phyloP scores from a whole-genome alignment of 2,329 filamentous ascomycete genomes.

The Arthroderma uncinatum region DNA sequence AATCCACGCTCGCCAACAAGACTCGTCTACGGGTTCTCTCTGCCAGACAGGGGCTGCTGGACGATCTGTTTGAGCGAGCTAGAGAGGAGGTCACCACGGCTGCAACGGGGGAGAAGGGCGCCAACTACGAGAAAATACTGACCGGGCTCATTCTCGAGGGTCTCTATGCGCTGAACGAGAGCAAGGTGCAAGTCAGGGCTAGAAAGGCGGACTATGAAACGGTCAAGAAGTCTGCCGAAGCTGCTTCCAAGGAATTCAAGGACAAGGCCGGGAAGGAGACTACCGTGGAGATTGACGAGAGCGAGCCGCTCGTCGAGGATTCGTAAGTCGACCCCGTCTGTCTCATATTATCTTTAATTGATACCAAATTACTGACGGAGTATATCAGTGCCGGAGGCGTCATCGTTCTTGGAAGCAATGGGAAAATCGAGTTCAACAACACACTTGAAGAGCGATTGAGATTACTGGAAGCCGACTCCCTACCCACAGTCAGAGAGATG shows the following conservation, averaged over 20 bases:
- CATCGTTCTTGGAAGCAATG: slow-evolving; percentile 64
- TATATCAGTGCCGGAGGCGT: slow-evolving; percentile 65
- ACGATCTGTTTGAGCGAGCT: slow-evolving; percentile 76
- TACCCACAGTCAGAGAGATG: slow-evolving; percentile 72
- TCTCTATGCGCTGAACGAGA: slow-evolving; percentile 76
- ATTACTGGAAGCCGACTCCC: slow-evolving; percentile 70
- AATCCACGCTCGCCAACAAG: slow-evolving; percentile 93
- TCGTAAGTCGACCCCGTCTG: slow-evolving; percentile 61
- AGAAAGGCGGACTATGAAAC: slow-evolving; percentile 67
- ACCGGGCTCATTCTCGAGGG: slow-evolving; percentile 80
- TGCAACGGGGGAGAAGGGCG: slow-evolving; percentile 47
- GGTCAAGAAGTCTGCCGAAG: slow-evolving; percentile 66
- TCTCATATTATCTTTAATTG: slow-evolving; percentile 7
- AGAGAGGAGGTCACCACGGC: slow-evolving; percentile 58
- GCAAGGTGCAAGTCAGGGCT: slow-evolving; percentile 60
- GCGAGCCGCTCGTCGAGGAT: slow-evolving; percentile 65
- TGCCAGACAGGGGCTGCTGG: slow-evolving; percentile 80
- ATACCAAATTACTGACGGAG: not conserved
- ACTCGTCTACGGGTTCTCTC: slow-evolving; percentile 78
- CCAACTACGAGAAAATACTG: slow-evolving; percentile 63
- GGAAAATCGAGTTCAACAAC: slow-evolving; percentile 98
- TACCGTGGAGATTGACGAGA: slow-evolving; percentile 62
- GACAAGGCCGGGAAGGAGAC: slow-evolving; percentile 60
- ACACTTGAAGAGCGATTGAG: slow-evolving; percentile 85
- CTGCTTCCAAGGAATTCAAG: slow-evolving; percentile 74